Percentiles rank a stretch among this genome's conserved stretches.
Conservation (phyloP, 495 filamentous ascomycete genomes). For the Oidiodendron maius region DNA sequence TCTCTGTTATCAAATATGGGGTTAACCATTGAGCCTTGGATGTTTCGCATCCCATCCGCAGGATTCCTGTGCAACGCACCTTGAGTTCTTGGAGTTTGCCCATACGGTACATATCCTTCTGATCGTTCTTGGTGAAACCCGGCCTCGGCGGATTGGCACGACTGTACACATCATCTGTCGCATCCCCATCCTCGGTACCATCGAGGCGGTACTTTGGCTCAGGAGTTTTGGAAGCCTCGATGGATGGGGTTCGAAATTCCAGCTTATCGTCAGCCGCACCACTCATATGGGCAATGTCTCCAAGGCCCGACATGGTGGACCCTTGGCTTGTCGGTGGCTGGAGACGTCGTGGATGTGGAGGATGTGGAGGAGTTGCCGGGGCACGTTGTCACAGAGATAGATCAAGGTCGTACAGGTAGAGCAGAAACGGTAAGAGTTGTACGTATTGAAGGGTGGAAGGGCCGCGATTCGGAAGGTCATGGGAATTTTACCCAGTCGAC, state of each 20-base stretch:
- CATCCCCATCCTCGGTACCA: slow-evolving; percentile 4
- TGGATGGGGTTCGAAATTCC: background rate
- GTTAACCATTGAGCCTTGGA: background rate
- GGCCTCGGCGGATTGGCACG: slow-evolving; percentile 10
- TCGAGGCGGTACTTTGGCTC: slow-evolving; percentile 10
- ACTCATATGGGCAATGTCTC: background rate
- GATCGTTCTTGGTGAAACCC: slow-evolving; percentile 17
- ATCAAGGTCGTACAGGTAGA: no score
- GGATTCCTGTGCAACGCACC: background rate
- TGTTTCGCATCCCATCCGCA: background rate
- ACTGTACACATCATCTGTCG: slow-evolving; percentile 4
- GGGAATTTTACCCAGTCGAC: no score
- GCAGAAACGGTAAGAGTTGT: no score
- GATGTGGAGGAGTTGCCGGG: background rate
- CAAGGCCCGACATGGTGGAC: background rate
- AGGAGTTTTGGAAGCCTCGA: slow-evolving; percentile 3
- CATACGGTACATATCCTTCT: slow-evolving; percentile 31
- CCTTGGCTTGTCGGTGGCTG: background rate
- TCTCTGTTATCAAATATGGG: slow-evolving; percentile 1
- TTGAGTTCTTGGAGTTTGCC: slow-evolving; percentile 27
- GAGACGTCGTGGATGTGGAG: background rate
- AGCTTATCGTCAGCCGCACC: background rate
- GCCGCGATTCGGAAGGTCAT: no score
- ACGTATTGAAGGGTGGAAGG: no score
- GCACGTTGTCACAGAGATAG: background rate